Evolutionary conservation across 73 alveolate genomes (phyloP).

Genomic region (Paramecium biaurelia): DNA sequence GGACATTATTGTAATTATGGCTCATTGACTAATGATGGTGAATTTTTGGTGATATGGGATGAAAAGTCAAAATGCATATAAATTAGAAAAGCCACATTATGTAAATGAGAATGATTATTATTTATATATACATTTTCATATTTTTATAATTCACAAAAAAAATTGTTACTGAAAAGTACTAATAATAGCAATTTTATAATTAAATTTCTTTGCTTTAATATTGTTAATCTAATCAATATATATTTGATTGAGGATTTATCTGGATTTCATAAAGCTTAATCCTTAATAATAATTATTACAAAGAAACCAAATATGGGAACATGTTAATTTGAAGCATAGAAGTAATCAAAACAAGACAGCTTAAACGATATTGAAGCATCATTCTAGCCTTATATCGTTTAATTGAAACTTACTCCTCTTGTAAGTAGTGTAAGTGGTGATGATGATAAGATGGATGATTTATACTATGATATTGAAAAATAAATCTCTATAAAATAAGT

Average conservation of each 20-base stretch:
- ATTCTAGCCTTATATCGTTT: not conserved
- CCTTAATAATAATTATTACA: not conserved
- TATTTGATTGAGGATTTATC: not conserved
- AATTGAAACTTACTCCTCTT: not conserved
- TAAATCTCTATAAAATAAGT: not conserved
- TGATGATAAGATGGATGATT: not conserved
- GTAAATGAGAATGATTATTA: not conserved
- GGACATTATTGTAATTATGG: slow-evolving; percentile 21
- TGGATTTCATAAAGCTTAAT: not conserved
- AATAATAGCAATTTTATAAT: not conserved
- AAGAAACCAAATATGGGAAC: not conserved
- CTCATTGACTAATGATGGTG: not conserved
- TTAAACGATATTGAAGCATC: not conserved
- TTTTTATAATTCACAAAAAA: not conserved
- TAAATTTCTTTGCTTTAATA: not conserved
- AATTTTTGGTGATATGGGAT: not conserved
- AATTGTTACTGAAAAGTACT: not conserved
- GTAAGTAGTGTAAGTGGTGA: not conserved
- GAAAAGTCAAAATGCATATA: not conserved
- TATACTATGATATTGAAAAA: not conserved
- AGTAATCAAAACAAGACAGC: not conserved
- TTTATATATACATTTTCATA: not conserved
- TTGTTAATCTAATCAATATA: not conserved
- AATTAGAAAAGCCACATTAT: not conserved
- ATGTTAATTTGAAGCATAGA: not conserved